These are phyloP conservation scores for Corchorus capsularis DNA, from an alignment of 345 rosid species.

Conservation along the genomic window DNA sequence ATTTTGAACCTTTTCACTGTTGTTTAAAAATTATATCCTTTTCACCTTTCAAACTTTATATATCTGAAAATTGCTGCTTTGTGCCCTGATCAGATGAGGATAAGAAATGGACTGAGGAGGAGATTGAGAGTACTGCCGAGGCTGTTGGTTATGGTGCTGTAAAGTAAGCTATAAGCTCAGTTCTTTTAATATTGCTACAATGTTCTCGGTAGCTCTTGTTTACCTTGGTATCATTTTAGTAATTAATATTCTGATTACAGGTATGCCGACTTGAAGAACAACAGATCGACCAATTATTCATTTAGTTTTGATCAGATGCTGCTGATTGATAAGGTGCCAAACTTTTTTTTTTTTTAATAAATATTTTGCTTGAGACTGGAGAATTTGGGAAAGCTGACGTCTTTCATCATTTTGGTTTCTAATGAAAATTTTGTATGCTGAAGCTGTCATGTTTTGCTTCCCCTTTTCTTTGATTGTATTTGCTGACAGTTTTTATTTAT, in stretches of 20 bases:
- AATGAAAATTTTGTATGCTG: conserved; percentile 10
- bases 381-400: background rate
- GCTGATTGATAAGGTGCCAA: conserved; percentile 24
- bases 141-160: conserved; percentile 98
- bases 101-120: conserved; percentile 82
- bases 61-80: too few species aligned
- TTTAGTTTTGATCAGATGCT: conserved; percentile 31
- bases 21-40: conserved; percentile 18
- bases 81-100: conserved; percentile 59
- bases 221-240: background rate
- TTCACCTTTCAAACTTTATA: too few species aligned
- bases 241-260: conserved; percentile 5
- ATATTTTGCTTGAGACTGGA: background rate
- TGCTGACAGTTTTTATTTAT: background rate
- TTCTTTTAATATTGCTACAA: background rate
- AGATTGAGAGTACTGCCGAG: conserved; percentile 88
- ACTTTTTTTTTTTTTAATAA: background rate
- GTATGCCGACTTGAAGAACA: conserved; percentile 29
- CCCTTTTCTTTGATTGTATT: background rate
- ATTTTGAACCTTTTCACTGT: conserved; percentile 13
- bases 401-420: background rate
- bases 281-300: conserved; percentile 26
- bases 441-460: background rate
- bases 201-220: background rate
- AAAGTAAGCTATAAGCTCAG: conserved; percentile 58